Conservation (phyloP, 148 eudicot species). For the Cornus suecica region DNA sequence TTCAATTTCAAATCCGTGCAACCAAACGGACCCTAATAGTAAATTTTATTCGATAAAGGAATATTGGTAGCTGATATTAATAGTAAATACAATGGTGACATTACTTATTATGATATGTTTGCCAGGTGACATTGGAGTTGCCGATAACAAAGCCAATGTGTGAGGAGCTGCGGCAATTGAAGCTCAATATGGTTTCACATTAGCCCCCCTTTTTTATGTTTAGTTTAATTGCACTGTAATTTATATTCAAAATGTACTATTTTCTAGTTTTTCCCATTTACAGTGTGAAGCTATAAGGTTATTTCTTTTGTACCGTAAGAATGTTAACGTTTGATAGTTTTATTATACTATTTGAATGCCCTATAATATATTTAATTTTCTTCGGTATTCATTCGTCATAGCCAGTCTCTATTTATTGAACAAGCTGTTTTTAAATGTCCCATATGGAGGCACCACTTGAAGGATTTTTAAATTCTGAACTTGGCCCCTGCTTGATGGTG, state of each 20-base stretch:
- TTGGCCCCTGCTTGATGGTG: no score
- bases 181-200: conserved; percentile 43
- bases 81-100: no score
- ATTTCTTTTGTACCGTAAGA: not conserved
- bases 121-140: conserved; percentile 75
- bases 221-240: not conserved
- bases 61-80: no score
- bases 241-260: not conserved
- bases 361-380: not conserved
- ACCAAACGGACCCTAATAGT: no score
- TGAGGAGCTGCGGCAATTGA: conserved; percentile 48
- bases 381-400: not conserved
- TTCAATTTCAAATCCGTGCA: no score
- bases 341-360: not conserved
- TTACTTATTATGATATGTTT: conserved; percentile 2
- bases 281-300: conserved; percentile 4
- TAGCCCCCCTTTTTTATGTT: conserved; percentile 1
- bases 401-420: not conserved
- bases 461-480: not conserved
- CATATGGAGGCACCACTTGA: not conserved
- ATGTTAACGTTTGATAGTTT: not conserved
- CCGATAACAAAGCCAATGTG: conserved; percentile 43
- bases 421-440: not conserved
- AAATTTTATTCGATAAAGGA: no score
- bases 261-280: conserved; percentile 1